Conservation (phyloP, 129 eudicot genomes). For the Centaurea solstitialis region DNA sequence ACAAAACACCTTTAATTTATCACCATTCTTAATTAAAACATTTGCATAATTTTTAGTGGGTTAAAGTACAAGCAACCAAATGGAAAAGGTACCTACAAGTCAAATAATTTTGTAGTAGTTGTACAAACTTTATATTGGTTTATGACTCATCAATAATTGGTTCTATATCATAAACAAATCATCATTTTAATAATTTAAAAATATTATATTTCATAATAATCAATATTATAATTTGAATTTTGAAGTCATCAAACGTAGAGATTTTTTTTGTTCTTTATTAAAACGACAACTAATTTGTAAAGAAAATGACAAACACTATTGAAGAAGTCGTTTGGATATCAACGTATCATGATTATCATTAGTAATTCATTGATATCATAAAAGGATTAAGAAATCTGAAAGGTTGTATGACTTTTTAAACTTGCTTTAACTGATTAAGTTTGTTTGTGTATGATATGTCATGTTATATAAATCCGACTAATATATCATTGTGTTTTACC, state of each 20-base stretch:
- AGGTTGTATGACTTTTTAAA: background rate
- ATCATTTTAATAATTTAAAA: background rate
- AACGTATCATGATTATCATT: too few species aligned
- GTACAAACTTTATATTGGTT: slow-evolving; percentile 8
- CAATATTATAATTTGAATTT: background rate
- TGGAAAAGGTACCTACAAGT: slow-evolving; percentile 12
- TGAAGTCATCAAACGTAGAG: background rate
- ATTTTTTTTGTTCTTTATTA: background rate
- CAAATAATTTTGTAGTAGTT: slow-evolving; percentile 31
- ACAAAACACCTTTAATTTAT: slow-evolving; percentile 21
- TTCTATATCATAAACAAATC: background rate
- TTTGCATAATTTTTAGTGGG: background rate
- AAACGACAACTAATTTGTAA: background rate
- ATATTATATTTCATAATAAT: background rate
- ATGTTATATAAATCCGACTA: background rate
- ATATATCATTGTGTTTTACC: background rate
- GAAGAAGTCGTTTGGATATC: background rate
- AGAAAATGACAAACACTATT: too few species aligned
- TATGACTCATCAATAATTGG: slow-evolving; percentile 14
- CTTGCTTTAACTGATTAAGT: background rate
- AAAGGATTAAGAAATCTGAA: background rate
- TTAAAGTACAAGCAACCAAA: slow-evolving; percentile 20
- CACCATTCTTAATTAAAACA: slow-evolving; percentile 2
- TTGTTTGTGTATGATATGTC: background rate
- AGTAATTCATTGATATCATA: background rate